These are phyloP conservation scores for Plasmopara halstedii DNA, from an alignment of 352 stramenopile species.

Conservation along the genomic window DNA sequence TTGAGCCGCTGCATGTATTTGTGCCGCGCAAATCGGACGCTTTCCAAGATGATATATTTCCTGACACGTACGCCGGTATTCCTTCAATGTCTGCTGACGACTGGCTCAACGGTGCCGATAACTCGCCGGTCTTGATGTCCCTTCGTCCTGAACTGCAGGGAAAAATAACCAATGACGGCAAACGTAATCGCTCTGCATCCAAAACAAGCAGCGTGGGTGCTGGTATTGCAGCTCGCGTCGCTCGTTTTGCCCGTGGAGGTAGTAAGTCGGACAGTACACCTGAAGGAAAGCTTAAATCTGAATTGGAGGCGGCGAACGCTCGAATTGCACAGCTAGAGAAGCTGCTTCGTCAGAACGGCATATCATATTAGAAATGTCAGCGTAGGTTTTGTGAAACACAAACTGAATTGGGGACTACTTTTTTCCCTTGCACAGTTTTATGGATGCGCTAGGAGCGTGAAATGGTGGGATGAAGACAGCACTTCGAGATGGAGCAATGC, in stretches of 20 bases:
- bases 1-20: constrained; percentile 95
- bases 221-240: constrained; percentile 33
- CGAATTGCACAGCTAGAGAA: constrained; percentile 82
- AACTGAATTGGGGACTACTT: constrained; percentile 18
- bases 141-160: constrained; percentile 87
- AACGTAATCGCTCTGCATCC: constrained; percentile 51
- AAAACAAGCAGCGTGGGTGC: constrained; percentile 30
- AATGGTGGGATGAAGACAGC: constrained; percentile 22
- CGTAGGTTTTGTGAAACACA: constrained; percentile 14
- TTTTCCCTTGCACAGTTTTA: constrained; percentile 19
- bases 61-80: constrained; percentile 91
- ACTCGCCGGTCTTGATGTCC: constrained; percentile 88
- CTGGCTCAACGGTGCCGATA: constrained; percentile 93
- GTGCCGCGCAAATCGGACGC: constrained; percentile 98
- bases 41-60: constrained; percentile 99
- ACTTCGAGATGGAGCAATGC: constrained; percentile 24
- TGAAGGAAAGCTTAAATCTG: constrained; percentile 62
- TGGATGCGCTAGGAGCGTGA: constrained; percentile 21
- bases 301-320: constrained; percentile 71
- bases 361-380: constrained; percentile 60
- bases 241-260: constrained; percentile 36
- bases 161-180: constrained; percentile 83
- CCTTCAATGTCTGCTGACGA: constrained; percentile 94
- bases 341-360: constrained; percentile 67
- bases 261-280: constrained; percentile 32